Conservation (phyloP, 805 yeast genomes). For the Wickerhamiella occidentalis region DNA sequence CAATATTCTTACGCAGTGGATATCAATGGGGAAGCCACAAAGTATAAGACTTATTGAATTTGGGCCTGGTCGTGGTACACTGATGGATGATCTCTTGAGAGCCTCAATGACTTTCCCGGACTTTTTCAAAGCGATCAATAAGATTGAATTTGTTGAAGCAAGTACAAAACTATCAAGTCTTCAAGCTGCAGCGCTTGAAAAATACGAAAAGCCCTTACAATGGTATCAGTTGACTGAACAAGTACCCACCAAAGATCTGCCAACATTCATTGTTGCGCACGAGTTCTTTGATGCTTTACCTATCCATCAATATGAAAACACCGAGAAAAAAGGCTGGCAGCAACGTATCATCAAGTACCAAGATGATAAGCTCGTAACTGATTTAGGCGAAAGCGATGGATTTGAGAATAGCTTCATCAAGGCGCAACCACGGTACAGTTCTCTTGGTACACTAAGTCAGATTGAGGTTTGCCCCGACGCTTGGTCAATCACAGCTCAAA, state of each 20-base stretch:
- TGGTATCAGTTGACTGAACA: conserved; percentile 28
- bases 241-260: conserved; percentile 27
- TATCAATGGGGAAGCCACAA: conserved; percentile 41
- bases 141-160: conserved; percentile 55
- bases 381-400: conserved; percentile 12
- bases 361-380: conserved; percentile 16
- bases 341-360: conserved; percentile 55
- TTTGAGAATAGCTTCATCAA: conserved; percentile 15
- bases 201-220: conserved; percentile 39
- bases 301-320: conserved; percentile 48
- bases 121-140: conserved; percentile 28
- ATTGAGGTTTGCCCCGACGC: conserved; percentile 71
- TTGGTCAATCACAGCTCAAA: conserved; percentile 42
- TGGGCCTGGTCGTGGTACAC: conserved; percentile 79
- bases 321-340: conserved; percentile 57
- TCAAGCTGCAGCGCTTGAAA: conserved; percentile 43
- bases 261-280: conserved; percentile 66
- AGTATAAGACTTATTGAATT: conserved; percentile 51
- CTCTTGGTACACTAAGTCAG: conserved; percentile 43
- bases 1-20: conserved; percentile 47
- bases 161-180: conserved; percentile 48
- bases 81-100: conserved; percentile 52
- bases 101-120: conserved; percentile 22
- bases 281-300: conserved; percentile 85
- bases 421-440: conserved; percentile 34